These are phyloP conservation scores for Chalara sp. DNA, from an alignment of 2,329 filamentous ascomycete genomes.

Conservation along the genomic window DNA sequence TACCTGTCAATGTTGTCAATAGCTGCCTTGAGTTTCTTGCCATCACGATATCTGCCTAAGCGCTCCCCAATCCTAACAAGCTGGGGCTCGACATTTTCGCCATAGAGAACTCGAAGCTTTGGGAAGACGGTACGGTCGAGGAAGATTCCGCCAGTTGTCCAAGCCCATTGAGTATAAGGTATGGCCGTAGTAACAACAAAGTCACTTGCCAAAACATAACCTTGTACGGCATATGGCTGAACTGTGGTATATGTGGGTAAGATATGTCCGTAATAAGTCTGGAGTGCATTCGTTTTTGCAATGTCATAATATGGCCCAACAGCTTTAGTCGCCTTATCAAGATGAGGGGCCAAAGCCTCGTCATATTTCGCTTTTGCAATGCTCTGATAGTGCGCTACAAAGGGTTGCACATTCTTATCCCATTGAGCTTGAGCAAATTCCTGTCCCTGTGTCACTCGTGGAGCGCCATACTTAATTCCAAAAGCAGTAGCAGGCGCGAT, in stretches of 20 bases:
- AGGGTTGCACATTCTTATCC: slow-evolving; percentile 71
- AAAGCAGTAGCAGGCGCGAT: slow-evolving; percentile 63
- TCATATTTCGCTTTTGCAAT: slow-evolving; percentile 62
- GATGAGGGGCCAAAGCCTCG: slow-evolving; percentile 63
- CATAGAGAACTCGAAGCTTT: slow-evolving; percentile 70
- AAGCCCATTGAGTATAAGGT: slow-evolving; percentile 65
- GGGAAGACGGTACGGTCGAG: slow-evolving; percentile 76
- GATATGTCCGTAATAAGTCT: slow-evolving; percentile 66
- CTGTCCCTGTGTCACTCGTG: slow-evolving; percentile 61
- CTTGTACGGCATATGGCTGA: slow-evolving; percentile 65
- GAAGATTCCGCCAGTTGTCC: slow-evolving; percentile 63
- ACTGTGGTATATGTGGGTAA: slow-evolving; percentile 70
- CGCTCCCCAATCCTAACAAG: slow-evolving; percentile 86
- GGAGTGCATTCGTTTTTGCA: slow-evolving; percentile 53
- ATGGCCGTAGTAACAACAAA: slow-evolving; percentile 65
- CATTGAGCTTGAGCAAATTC: slow-evolving; percentile 66
- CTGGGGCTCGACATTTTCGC: slow-evolving; percentile 92
- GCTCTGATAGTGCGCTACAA: slow-evolving; percentile 57
- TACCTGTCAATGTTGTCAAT: slow-evolving; percentile 47
- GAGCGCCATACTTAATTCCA: slow-evolving; percentile 67
- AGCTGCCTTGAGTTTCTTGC: slow-evolving; percentile 53
- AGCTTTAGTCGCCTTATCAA: slow-evolving; percentile 51
- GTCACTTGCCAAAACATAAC: slow-evolving; percentile 58
- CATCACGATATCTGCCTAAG: slow-evolving; percentile 65
- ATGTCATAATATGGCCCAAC: slow-evolving; percentile 68